Conservation (phyloP, 2,329 filamentous ascomycete species). For the Epichloe elymi region DNA sequence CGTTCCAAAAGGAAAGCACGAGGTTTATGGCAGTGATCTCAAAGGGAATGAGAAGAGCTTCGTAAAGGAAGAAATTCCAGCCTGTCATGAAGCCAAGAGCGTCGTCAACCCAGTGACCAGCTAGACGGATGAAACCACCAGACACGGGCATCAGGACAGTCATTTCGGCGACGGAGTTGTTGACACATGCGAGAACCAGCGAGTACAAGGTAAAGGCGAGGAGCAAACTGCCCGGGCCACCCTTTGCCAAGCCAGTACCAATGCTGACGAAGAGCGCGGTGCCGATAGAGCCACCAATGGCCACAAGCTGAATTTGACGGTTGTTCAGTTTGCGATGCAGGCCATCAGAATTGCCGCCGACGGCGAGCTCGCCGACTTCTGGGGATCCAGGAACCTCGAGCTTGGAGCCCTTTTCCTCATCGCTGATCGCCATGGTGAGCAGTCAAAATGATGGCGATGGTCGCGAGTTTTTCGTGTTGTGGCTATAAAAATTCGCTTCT, state of each 20-base stretch:
- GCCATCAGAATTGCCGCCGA: constrained; percentile 22
- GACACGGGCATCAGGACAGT: constrained; percentile 47
- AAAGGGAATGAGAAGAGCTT: constrained; percentile 29
- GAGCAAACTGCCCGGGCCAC: constrained; percentile 37
- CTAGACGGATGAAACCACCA: constrained; percentile 51
- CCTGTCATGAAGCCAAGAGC: constrained; percentile 42
- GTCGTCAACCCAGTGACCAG: constrained; percentile 54
- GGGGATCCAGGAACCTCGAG: constrained; percentile 12
- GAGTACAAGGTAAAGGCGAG: constrained; percentile 46
- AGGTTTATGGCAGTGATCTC: constrained; percentile 29
- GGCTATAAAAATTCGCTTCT: neutral
- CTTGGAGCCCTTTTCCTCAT: constrained; percentile 18
- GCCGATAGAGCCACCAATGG: constrained; percentile 44
- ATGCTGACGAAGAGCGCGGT: constrained; percentile 50
- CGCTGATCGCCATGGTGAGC: constrained; percentile 10
- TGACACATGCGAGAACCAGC: constrained; percentile 44
- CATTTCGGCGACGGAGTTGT: constrained; percentile 56
- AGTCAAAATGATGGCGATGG: neutral
- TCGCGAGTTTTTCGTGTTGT: neutral
- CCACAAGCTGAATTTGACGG: constrained; percentile 44
- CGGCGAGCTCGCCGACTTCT: constrained; percentile 14
- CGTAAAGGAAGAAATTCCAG: constrained; percentile 33
- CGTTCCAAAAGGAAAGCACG: constrained; percentile 27
- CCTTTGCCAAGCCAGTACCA: constrained; percentile 35
- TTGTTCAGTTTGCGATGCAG: constrained; percentile 37